A percentile compares a stretch with the other conserved stretches of the same genome.
Evolutionary conservation across 2,329 filamentous ascomycete species (phyloP).

Genomic region (Fusarium sp.): DNA sequence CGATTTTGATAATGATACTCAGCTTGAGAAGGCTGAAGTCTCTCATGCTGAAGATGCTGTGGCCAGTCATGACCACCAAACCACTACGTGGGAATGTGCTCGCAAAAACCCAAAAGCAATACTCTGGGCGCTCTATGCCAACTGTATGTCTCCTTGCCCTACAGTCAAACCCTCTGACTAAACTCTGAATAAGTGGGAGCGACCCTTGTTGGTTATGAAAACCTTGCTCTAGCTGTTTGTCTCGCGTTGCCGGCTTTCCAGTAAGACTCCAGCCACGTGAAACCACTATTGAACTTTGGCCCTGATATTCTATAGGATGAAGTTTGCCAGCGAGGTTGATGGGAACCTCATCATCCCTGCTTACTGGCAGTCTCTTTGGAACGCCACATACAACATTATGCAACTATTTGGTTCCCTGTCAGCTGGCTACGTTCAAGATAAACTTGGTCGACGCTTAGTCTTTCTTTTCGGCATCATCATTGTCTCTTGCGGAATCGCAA

Average conservation of each 20-base stretch:
- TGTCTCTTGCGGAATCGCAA: conserved; percentile 1
- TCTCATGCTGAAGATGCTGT: not conserved
- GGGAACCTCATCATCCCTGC: conserved; percentile 14
- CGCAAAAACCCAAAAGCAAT: conserved; percentile 14
- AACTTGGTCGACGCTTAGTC: not conserved
- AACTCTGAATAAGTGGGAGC: not conserved
- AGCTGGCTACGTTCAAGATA: conserved; percentile 10
- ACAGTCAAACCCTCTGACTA: too few relatives aligned
- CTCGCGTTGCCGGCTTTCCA: conserved; percentile 13
- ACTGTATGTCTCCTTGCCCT: not conserved
- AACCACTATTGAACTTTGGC: too few relatives aligned
- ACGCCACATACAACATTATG: conserved; percentile 17
- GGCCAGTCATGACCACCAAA: conserved; percentile 2
- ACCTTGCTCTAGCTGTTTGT: conserved; percentile 9
- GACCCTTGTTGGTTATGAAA: conserved; percentile 7
- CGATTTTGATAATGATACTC: not conserved
- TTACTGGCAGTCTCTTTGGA: conserved; percentile 19
- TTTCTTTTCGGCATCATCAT: conserved; percentile 5
- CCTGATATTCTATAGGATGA: not conserved
- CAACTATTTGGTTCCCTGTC: conserved; percentile 6
- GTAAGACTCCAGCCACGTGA: not conserved
- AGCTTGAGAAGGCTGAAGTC: conserved; percentile 7
- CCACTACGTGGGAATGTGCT: conserved; percentile 1
- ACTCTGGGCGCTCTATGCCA: conserved; percentile 2
- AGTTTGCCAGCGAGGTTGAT: conserved; percentile 9